Evolutionary conservation across 2,329 filamentous ascomycete genomes (phyloP).

Genomic region (Calonectria pauciramosa): DNA sequence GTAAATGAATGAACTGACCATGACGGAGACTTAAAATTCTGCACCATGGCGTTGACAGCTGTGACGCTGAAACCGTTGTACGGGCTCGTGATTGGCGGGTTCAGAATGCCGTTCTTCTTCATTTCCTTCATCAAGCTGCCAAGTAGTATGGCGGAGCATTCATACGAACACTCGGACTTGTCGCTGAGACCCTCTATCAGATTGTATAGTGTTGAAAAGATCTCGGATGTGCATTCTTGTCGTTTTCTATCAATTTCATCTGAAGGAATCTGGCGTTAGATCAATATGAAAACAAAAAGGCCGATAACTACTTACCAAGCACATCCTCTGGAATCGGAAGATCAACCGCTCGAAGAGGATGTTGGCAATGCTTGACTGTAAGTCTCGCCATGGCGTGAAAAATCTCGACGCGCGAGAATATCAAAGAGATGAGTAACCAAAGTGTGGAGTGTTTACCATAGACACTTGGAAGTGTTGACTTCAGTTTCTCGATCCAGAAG

Average conservation of each 20-base stretch:
- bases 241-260: conserved; percentile 9
- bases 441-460: conserved; percentile 1
- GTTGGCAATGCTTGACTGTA: conserved; percentile 23
- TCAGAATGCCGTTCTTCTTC: background rate
- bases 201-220: background rate
- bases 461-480: background rate
- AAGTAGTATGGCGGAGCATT: conserved; percentile 34
- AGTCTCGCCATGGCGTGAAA: conserved; percentile 14
- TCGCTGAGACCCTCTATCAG: background rate
- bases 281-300: background rate
- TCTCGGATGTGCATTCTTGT: background rate
- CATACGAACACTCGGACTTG: conserved; percentile 20
- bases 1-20: conserved; percentile 1
- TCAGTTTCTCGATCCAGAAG: conserved; percentile 9
- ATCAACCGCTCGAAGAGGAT: background rate
- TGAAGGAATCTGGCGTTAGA: background rate
- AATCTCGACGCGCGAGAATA: background rate
- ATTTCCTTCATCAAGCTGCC: conserved; percentile 32
- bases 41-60: background rate
- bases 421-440: background rate
- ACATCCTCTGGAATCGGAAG: conserved; percentile 7
- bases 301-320: background rate
- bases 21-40: background rate
- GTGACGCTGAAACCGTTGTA: background rate
- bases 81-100: background rate